phyloP scores from a whole-genome alignment of 495 filamentous ascomycete species.

The Talaromyces ruber region DNA sequence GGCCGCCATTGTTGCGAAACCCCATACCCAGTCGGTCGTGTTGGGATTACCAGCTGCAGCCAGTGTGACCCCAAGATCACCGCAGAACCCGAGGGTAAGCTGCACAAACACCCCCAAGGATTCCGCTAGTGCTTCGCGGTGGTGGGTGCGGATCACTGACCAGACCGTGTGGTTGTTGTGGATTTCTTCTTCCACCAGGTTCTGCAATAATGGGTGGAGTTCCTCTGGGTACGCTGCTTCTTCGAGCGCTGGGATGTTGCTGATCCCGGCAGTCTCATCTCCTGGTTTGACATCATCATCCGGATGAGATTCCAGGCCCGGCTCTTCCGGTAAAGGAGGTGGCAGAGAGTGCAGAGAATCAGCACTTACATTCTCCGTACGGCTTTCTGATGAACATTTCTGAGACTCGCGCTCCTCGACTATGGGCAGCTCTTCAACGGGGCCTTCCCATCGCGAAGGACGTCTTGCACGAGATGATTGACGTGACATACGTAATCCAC shows the following conservation, averaged over 20 bases:
- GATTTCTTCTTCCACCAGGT: constrained; percentile 33
- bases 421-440: constrained; percentile 13
- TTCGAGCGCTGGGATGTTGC: constrained; percentile 14
- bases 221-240: constrained; percentile 25
- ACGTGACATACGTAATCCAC: constrained; percentile 18
- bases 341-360: constrained; percentile 13
- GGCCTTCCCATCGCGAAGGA: constrained; percentile 12
- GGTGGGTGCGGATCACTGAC: constrained; percentile 42
- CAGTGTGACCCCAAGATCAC: constrained; percentile 38
- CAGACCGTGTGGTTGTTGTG: constrained; percentile 45
- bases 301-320: not conserved
- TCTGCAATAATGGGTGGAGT: constrained; percentile 30
- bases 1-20: constrained; percentile 47
- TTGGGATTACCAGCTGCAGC: constrained; percentile 34
- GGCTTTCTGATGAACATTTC: constrained; percentile 3
- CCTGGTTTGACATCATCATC: constrained; percentile 5
- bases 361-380: constrained; percentile 9
- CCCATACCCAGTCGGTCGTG: constrained; percentile 46
- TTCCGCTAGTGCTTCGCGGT: constrained; percentile 42
- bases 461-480: constrained; percentile 21
- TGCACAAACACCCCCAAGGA: constrained; percentile 37
- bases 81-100: constrained; percentile 38
- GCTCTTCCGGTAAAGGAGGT: constrained; percentile 12
- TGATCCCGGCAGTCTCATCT: constrained; percentile 7
- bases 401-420: constrained; percentile 19